A percentile compares a stretch with the other conserved stretches of the same genome.
phyloP scores from a whole-genome alignment of 805 yeast species.

The Lipomyces yamadae region DNA sequence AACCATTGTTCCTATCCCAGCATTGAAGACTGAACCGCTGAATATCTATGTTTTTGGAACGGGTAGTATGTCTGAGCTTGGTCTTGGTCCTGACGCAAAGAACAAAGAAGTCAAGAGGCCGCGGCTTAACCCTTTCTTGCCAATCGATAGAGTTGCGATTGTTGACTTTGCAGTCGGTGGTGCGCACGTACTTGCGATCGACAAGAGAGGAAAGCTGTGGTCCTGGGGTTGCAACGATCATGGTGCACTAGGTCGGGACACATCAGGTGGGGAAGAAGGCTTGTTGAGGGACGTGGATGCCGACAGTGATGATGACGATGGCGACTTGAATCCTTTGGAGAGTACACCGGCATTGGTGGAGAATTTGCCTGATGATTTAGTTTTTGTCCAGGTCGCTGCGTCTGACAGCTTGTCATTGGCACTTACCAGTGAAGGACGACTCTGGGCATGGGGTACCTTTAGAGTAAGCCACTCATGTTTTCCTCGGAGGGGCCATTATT shows the following conservation, averaged over 20 bases:
- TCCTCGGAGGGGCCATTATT: not conserved
- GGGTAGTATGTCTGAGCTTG: slow-evolving; percentile 96
- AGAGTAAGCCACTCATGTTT: slow-evolving; percentile 36
- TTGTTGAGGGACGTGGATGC: slow-evolving; percentile 69
- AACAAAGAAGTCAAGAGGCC: slow-evolving; percentile 97
- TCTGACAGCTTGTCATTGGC: slow-evolving; percentile 90
- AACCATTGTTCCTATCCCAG: slow-evolving; percentile 39
- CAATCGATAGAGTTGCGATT: slow-evolving; percentile 65
- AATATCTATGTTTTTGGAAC: slow-evolving; percentile 94
- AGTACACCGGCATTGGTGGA: slow-evolving; percentile 85
- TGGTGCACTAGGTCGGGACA: slow-evolving; percentile 86
- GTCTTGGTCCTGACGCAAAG: slow-evolving; percentile 92
- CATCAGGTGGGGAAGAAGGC: slow-evolving; percentile 59
- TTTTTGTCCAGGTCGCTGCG: slow-evolving; percentile 82
- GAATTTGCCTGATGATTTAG: slow-evolving; percentile 54
- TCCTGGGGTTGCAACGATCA: slow-evolving; percentile 98
- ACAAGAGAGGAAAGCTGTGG: slow-evolving; percentile 79
- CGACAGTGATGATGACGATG: slow-evolving; percentile 70
- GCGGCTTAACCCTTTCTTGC: slow-evolving; percentile 78
- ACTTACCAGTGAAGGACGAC: slow-evolving; percentile 77
- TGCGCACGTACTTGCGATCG: slow-evolving; percentile 88
- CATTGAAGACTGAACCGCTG: slow-evolving; percentile 53
- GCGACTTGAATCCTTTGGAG: slow-evolving; percentile 85
- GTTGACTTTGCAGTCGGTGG: slow-evolving; percentile 95
- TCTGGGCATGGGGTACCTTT: slow-evolving; percentile 98